Conservation (phyloP, 352 stramenopile species). For the Elongisporangium anandrum region DNA sequence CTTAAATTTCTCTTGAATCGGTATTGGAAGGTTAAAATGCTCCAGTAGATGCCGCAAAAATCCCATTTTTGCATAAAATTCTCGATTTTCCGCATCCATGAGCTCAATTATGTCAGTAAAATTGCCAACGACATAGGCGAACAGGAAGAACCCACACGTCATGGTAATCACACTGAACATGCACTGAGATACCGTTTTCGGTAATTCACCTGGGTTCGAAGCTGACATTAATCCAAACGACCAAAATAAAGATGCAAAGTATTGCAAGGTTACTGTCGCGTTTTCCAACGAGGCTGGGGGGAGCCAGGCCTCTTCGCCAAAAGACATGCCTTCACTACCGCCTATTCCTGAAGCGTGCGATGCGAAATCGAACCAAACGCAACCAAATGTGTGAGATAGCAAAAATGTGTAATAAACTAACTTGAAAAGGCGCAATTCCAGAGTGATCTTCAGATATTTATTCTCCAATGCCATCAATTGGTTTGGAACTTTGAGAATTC, state of each 20-base stretch:
- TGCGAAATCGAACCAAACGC: slow-evolving; percentile 63
- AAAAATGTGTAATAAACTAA: slow-evolving; percentile 75
- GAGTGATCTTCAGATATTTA: slow-evolving; percentile 55
- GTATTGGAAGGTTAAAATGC: slow-evolving; percentile 44
- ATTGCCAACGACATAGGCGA: slow-evolving; percentile 74
- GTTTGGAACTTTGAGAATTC: slow-evolving; percentile 50
- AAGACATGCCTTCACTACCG: slow-evolving; percentile 3
- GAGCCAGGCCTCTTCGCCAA: slow-evolving; percentile 25
- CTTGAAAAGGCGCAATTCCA: slow-evolving; percentile 65
- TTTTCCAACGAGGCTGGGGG: slow-evolving; percentile 23
- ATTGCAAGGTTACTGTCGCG: slow-evolving; percentile 31
- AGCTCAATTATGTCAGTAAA: slow-evolving; percentile 66
- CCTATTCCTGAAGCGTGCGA: slow-evolving; percentile 17
- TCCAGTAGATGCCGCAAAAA: slow-evolving; percentile 44
- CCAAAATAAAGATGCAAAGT: slow-evolving; percentile 64
- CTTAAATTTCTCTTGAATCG: slow-evolving; percentile 50
- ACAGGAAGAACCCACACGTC: slow-evolving; percentile 63
- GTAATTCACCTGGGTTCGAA: slow-evolving; percentile 40
- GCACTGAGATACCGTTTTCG: slow-evolving; percentile 42
- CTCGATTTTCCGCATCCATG: slow-evolving; percentile 60
- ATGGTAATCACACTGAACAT: slow-evolving; percentile 56
- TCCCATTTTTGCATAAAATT: slow-evolving; percentile 53
- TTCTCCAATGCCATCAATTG: slow-evolving; percentile 53
- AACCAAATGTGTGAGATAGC: slow-evolving; percentile 48
- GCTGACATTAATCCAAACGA: slow-evolving; percentile 65